Conservation (phyloP, 2,329 filamentous ascomycete genomes). For the Aspergillus hortae region DNA sequence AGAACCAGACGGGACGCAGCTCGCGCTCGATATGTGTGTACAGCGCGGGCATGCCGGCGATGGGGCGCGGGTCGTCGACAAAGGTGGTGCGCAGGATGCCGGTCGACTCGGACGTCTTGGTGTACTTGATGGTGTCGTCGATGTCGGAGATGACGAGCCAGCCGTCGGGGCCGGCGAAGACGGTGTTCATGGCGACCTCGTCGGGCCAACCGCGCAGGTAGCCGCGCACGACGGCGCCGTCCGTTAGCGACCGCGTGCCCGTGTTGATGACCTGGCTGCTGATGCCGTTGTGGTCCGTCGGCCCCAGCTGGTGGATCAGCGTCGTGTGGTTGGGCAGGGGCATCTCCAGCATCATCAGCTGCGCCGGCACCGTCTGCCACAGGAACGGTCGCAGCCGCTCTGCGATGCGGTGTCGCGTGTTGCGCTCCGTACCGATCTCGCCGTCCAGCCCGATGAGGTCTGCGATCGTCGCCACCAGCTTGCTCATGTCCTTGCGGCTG, state of each 20-base stretch:
- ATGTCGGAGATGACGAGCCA: constrained; percentile 88
- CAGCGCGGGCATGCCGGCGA: constrained; percentile 78
- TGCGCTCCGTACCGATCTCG: constrained; percentile 40
- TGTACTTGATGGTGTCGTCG: constrained; percentile 94
- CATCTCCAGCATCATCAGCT: constrained; percentile 64
- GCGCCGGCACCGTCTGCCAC: constrained; percentile 68
- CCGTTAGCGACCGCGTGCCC: constrained; percentile 41
- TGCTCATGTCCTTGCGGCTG: constrained; percentile 63
- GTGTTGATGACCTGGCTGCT: constrained; percentile 60
- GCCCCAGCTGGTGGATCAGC: constrained; percentile 57
- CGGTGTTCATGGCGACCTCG: constrained; percentile 63
- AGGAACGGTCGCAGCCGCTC: constrained; percentile 62
- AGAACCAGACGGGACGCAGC: constrained; percentile 76
- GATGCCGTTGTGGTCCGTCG: constrained; percentile 69
- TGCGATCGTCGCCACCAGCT: constrained; percentile 67
- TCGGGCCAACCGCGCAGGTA: constrained; percentile 22
- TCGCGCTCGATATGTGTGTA: constrained; percentile 63
- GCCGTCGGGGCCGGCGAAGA: constrained; percentile 71
- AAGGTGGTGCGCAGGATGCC: constrained; percentile 85
- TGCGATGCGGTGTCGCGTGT: constrained; percentile 64
- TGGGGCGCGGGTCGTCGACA: constrained; percentile 66
- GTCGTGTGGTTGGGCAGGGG: constrained; percentile 45
- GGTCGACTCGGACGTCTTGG: constrained; percentile 72
- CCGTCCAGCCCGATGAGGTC: constrained; percentile 65
- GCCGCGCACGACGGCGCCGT: constrained; percentile 48